Conservation (phyloP, 805 yeast species). For the Groenewaldozyma salmanticensis region DNA sequence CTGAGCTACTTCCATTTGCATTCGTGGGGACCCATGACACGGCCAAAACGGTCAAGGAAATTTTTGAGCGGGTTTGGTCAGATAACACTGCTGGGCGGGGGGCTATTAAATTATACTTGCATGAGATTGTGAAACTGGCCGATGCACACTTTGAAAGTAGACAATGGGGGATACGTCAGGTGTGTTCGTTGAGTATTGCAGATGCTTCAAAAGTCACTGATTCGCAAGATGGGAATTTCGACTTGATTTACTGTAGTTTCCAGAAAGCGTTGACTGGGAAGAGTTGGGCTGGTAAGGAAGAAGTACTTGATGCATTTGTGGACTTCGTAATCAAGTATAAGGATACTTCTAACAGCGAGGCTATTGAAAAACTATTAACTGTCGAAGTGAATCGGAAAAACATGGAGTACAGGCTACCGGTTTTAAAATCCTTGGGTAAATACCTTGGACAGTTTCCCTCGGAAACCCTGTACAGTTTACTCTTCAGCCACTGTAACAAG, state of each 20-base stretch:
- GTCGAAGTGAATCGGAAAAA: slow-evolving; percentile 62
- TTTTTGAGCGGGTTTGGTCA: slow-evolving; percentile 62
- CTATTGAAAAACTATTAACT: slow-evolving; percentile 34
- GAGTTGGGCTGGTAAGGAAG: slow-evolving; percentile 83
- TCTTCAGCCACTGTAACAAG: slow-evolving; percentile 25
- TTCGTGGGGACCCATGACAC: slow-evolving; percentile 69
- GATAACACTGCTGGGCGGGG: slow-evolving; percentile 70
- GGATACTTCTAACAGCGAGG: slow-evolving; percentile 14
- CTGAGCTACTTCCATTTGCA: slow-evolving; percentile 65
- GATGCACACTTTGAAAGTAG: slow-evolving; percentile 40
- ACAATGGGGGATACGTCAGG: slow-evolving; percentile 54
- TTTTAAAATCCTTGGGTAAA: slow-evolving; percentile 43
- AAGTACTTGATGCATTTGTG: slow-evolving; percentile 60
- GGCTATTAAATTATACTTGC: slow-evolving; percentile 56
- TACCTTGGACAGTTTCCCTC: slow-evolving; percentile 35
- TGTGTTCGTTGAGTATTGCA: slow-evolving; percentile 44
- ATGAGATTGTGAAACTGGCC: slow-evolving; percentile 54
- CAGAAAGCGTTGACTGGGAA: slow-evolving; percentile 62
- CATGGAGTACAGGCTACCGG: slow-evolving; percentile 48
- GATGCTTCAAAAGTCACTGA: slow-evolving; percentile 13
- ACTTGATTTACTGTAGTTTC: slow-evolving; percentile 41
- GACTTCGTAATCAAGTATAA: slow-evolving; percentile 41
- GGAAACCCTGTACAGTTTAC: slow-evolving; percentile 25
- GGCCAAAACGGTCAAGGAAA: slow-evolving; percentile 33
- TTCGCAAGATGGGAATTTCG: slow-evolving; percentile 6